Evolutionary conservation across 2,329 filamentous ascomycete genomes (phyloP).

Genomic region (Aplosporella prunicola): DNA sequence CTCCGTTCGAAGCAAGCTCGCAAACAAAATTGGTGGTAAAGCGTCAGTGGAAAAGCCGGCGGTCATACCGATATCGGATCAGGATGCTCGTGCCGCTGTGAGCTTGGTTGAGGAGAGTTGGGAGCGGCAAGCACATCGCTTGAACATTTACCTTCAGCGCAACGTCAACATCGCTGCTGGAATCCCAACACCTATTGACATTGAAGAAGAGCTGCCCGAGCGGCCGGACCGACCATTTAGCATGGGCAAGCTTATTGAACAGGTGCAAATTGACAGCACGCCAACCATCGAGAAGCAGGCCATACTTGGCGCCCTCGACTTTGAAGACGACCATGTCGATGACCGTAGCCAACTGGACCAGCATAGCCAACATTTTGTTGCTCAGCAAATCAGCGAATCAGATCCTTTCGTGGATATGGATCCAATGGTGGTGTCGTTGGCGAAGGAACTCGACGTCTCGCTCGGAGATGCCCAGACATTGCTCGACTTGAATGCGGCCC

Average conservation of each 20-base stretch:
- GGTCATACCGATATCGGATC: constrained; percentile 31
- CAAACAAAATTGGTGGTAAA: constrained; percentile 21
- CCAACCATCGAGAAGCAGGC: constrained; percentile 4
- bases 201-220: constrained; percentile 39
- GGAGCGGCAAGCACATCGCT: constrained; percentile 39
- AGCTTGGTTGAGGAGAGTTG: constrained; percentile 41
- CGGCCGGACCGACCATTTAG: constrained; percentile 30
- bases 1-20: constrained; percentile 26
- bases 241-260: constrained; percentile 34
- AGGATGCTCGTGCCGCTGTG: constrained; percentile 41
- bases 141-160: constrained; percentile 38
- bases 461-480: constrained; percentile 6
- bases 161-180: constrained; percentile 38
- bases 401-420: no score
- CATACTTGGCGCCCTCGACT: neutral
- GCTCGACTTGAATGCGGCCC: constrained; percentile 5
- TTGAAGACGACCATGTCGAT: constrained; percentile 3
- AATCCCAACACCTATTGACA: constrained; percentile 33
- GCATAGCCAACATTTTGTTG: no score
- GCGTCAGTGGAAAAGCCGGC: constrained; percentile 18
- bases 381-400: no score
- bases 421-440: neutral
- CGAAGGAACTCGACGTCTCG: constrained; percentile 6
- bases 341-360: no score
- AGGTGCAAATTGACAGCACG: constrained; percentile 37